phyloP scores from a whole-genome alignment of 805 yeast genomes.

The Sungouiozyma ichnusensis region DNA sequence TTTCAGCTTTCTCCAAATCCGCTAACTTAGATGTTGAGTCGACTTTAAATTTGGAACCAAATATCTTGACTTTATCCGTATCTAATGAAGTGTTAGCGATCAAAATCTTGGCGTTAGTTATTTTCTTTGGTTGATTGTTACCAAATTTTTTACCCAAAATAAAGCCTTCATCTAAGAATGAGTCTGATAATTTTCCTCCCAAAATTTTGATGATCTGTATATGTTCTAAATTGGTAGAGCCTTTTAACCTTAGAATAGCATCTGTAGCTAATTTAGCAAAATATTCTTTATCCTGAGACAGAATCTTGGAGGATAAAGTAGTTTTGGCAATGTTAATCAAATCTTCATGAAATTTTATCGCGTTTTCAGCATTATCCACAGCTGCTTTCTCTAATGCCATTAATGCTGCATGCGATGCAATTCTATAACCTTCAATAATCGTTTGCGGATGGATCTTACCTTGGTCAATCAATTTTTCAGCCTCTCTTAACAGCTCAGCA shows the following conservation, averaged over 20 bases:
- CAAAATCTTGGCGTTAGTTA: conserved; percentile 74
- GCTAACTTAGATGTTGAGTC: conserved; percentile 92
- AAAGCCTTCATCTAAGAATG: conserved; percentile 93
- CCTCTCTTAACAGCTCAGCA: conserved; percentile 87
- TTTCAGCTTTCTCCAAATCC: conserved; percentile 88
- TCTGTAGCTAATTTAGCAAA: conserved; percentile 88
- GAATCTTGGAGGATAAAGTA: conserved; percentile 83
- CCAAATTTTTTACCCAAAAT: conserved; percentile 87
- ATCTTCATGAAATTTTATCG: conserved; percentile 59
- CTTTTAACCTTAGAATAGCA: conserved; percentile 80
- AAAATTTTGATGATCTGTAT: conserved; percentile 87
- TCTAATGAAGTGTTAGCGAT: conserved; percentile 95
- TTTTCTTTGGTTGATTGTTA: conserved; percentile 80
- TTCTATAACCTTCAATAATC: conserved; percentile 88
- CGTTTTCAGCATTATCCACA: conserved; percentile 54
- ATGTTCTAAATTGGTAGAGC: conserved; percentile 80
- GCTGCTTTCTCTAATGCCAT: conserved; percentile 69
- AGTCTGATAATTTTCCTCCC: conserved; percentile 87
- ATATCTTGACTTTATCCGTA: conserved; percentile 93
- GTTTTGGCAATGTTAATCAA: conserved; percentile 83
- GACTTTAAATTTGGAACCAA: conserved; percentile 95
- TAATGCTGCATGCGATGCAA: conserved; percentile 79
- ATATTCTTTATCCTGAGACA: conserved; percentile 88
- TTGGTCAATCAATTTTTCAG: conserved; percentile 82
- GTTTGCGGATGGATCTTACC: conserved; percentile 92